These are phyloP conservation scores for Schwanniomyces sp. DNA, from an alignment of 805 yeast species.

Conservation along the genomic window DNA sequence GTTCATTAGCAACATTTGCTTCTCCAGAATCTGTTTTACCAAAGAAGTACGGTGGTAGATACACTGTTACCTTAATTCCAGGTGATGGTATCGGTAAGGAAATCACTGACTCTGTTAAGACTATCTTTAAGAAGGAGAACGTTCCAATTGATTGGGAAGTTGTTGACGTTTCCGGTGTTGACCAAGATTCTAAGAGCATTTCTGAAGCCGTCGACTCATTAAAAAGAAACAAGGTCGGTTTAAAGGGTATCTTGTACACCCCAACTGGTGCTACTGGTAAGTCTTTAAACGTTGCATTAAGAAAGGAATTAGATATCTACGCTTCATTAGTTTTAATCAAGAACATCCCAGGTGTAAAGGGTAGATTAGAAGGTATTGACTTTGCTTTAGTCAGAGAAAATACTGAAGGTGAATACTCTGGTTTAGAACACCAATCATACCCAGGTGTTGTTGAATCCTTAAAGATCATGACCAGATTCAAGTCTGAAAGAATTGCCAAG, in stretches of 20 bases:
- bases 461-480: slow-evolving; percentile 90
- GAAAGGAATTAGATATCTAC: slow-evolving; percentile 93
- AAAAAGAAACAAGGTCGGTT: slow-evolving; percentile 94
- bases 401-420: slow-evolving; percentile 99
- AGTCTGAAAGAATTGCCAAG: slow-evolving; percentile 96
- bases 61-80: slow-evolving; percentile 91
- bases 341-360: slow-evolving; percentile 90
- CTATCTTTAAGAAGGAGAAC: slow-evolving; percentile 81
- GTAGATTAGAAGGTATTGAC: slow-evolving; percentile 86
- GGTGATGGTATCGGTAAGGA: slow-evolving; percentile 99
- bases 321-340: slow-evolving; percentile 94
- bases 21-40: slow-evolving; percentile 68
- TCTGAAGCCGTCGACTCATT: slow-evolving; percentile 85
- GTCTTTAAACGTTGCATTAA: slow-evolving; percentile 91
- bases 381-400: slow-evolving; percentile 96
- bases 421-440: slow-evolving; percentile 95
- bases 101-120: slow-evolving; percentile 89
- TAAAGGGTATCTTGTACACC: slow-evolving; percentile 94
- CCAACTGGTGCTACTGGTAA: slow-evolving; percentile 76
- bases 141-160: slow-evolving; percentile 94
- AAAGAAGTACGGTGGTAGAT: slow-evolving; percentile 92
- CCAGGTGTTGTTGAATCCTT: slow-evolving; percentile 97
- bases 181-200: slow-evolving; percentile 66
- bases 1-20: slow-evolving; percentile 56
- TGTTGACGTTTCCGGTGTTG: slow-evolving; percentile 45